Base-by-base conservation (phyloP, 176 grass and related monocot species). In the Oropetium thomaeum region DNA sequence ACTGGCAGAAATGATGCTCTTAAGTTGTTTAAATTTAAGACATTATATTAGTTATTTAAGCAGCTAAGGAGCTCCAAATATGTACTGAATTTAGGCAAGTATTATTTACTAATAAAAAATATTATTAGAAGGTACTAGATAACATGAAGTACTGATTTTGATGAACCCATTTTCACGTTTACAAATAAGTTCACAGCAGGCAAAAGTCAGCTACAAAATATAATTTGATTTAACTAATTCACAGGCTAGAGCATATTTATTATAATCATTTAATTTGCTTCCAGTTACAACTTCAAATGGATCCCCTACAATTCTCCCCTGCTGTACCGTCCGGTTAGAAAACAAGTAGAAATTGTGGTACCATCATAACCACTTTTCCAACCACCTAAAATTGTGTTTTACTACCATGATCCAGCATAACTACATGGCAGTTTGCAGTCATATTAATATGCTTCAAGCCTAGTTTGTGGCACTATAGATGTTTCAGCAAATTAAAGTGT, bases 241-340 rank as follows among this genome's bases (percentile, higher is more conserved):
- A 58, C 30, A 44, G 22, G 33, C 67, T 20, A 59, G 19, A 43
- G 16, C 40, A 64, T 19, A 70, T 76, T 68, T 76, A 59, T 76
- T 48, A n/a, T 1, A 76, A 76, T 51, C 37, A 38, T n/a, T 29
- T 23, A 33, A 69, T 48, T 7, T 38, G 16, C 52, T 69, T 69
- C 44, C 66, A 83, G 30, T 58, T 23, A 59, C 19, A 28, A 10
- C n/a, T n/a, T n/a, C n/a, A n/a, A n/a, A n/a, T n/a, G n/a, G n/a
- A n/a, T n/a, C n/a, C n/a, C n/a, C n/a, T n/a, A n/a, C n/a, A n/a
- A n/a, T n/a, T n/a, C n/a, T n/a, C n/a, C n/a, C n/a, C n/a, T n/a
- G n/a, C n/a, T n/a, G n/a, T n/a, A n/a, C n/a, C n/a, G n/a, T n/a
- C n/a, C n/a, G n/a, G n/a, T n/a, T n/a, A n/a, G n/a, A n/a, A n/a